These are phyloP conservation scores for Suhomyces maxii DNA, from an alignment of 1,139 yeast genomes.

Conservation along the genomic window DNA sequence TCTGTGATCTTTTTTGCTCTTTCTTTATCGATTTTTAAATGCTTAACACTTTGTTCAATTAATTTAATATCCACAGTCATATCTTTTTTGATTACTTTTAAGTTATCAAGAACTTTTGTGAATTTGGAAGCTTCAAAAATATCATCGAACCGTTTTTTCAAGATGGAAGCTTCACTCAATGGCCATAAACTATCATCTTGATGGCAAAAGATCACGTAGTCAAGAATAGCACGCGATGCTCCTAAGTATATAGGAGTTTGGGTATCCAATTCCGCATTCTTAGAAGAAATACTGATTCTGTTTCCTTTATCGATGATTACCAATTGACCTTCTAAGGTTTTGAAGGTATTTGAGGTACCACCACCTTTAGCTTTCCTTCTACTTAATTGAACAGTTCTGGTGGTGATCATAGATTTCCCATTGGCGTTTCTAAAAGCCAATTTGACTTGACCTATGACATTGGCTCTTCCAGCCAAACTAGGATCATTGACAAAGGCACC, in stretches of 20 bases:
- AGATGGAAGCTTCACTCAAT: slow-evolving; percentile 80
- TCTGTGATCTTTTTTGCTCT: slow-evolving; percentile 62
- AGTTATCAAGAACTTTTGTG: slow-evolving; percentile 82
- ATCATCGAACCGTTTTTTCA: slow-evolving; percentile 93
- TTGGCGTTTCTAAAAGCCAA: slow-evolving; percentile 77
- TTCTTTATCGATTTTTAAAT: slow-evolving; percentile 68
- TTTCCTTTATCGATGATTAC: slow-evolving; percentile 66
- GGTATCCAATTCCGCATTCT: slow-evolving; percentile 81
- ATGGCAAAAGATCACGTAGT: slow-evolving; percentile 94
- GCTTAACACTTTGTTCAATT: slow-evolving; percentile 75
- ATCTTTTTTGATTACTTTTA: slow-evolving; percentile 76
- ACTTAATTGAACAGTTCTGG: slow-evolving; percentile 77
- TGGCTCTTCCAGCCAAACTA: slow-evolving; percentile 69
- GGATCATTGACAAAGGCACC: slow-evolving; percentile 98
- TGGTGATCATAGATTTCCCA: slow-evolving; percentile 78
- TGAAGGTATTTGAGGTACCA: slow-evolving; percentile 61
- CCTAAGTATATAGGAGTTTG: slow-evolving; percentile 84
- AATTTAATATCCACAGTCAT: slow-evolving; percentile 72
- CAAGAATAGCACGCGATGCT: slow-evolving; percentile 82
- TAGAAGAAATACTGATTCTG: slow-evolving; percentile 73
- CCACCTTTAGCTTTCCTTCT: slow-evolving; percentile 48
- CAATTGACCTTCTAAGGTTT: slow-evolving; percentile 88
- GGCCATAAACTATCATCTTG: slow-evolving; percentile 99
- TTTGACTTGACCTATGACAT: slow-evolving; percentile 87
- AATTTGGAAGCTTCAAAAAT: slow-evolving; percentile 94